Percentiles rank a stretch among this genome's conserved stretches.
These are phyloP conservation scores for Zizania latifolia DNA, from an alignment of 176 grass and related monocot species.

Conservation along the genomic window DNA sequence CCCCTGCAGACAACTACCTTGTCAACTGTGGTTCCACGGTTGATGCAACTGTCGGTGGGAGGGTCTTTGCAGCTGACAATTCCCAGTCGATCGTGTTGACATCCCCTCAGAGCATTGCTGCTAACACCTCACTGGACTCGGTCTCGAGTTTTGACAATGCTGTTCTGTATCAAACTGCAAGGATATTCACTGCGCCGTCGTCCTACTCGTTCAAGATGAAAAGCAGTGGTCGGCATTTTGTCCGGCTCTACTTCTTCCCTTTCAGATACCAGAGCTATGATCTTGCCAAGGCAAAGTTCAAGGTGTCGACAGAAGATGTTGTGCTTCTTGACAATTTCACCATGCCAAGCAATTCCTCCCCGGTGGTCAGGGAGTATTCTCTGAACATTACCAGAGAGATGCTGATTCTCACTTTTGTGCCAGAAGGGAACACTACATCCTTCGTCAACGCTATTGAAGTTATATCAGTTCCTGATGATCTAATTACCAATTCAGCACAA, in stretches of 20 bases:
- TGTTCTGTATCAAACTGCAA: slow-evolving; percentile 49
- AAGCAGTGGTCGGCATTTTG: slow-evolving; percentile 70
- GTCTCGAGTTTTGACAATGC: slow-evolving; percentile 21
- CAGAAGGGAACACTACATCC: slow-evolving; percentile 30
- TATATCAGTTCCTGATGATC: slow-evolving; percentile 65
- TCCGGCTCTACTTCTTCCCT: slow-evolving; percentile 67
- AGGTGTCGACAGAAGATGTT: slow-evolving; percentile 63
- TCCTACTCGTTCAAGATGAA: slow-evolving; percentile 63
- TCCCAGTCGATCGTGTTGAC: slow-evolving; percentile 23
- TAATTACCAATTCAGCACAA: slow-evolving; percentile 57
- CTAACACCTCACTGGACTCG: slow-evolving; percentile 20
- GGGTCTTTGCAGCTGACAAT: slow-evolving; percentile 52
- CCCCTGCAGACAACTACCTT: slow-evolving; percentile 72
- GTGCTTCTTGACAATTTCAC: slow-evolving; percentile 73
- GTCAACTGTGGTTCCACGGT: slow-evolving; percentile 62
- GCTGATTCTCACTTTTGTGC: slow-evolving; percentile 74
- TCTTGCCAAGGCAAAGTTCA: slow-evolving; percentile 44
- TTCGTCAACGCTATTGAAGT: slow-evolving; percentile 87
- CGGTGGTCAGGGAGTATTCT: slow-evolving; percentile 61
- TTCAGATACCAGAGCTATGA: slow-evolving; percentile 57
- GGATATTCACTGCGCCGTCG: slow-evolving; percentile 42
- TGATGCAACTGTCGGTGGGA: slow-evolving; percentile 20
- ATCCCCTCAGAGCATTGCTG: slow-evolving; percentile 17
- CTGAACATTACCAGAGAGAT: slow-evolving; percentile 58
- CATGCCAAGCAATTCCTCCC: slow-evolving; percentile 23